phyloP scores from a whole-genome alignment of 352 stramenopile genomes.

The Pilasporangium apinafurcum region DNA sequence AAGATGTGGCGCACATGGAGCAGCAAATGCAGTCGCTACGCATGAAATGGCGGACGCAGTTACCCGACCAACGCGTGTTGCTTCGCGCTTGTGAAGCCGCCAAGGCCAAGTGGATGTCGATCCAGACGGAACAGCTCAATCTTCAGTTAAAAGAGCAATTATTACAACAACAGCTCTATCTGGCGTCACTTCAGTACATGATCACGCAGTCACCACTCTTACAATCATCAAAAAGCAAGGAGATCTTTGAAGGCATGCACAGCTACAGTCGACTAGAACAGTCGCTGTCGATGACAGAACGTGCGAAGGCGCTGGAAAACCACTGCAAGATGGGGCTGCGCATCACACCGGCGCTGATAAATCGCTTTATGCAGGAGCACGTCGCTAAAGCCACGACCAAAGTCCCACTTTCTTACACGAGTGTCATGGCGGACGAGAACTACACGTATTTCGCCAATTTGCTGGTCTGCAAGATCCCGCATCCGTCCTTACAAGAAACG shows the following conservation, averaged over 20 bases:
- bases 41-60: constrained; percentile 27
- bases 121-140: constrained; percentile 43
- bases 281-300: constrained; percentile 9
- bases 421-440: constrained; percentile 42
- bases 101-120: constrained; percentile 47
- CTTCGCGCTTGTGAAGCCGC: constrained; percentile 30
- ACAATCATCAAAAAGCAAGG: constrained; percentile 27
- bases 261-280: constrained; percentile 14
- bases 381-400: constrained; percentile 12
- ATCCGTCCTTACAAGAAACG: constrained; percentile 22
- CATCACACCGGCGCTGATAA: constrained; percentile 23
- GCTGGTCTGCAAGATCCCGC: constrained; percentile 36
- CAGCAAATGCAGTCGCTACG: constrained; percentile 29
- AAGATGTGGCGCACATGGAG: constrained; percentile 35
- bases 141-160: constrained; percentile 46
- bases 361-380: constrained; percentile 28
- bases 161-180: constrained; percentile 55
- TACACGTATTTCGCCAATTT: constrained; percentile 49
- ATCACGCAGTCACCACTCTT: constrained; percentile 48
- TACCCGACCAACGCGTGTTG: constrained; percentile 26
- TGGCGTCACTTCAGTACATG: constrained; percentile 49
- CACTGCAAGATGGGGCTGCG: constrained; percentile 29
- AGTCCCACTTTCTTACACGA: constrained; percentile 49
- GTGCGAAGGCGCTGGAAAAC: constrained; percentile 19
- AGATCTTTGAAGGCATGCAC: constrained; percentile 57